Conservation (phyloP, 2,329 filamentous ascomycete species). For the Coleophoma cylindrospora region DNA sequence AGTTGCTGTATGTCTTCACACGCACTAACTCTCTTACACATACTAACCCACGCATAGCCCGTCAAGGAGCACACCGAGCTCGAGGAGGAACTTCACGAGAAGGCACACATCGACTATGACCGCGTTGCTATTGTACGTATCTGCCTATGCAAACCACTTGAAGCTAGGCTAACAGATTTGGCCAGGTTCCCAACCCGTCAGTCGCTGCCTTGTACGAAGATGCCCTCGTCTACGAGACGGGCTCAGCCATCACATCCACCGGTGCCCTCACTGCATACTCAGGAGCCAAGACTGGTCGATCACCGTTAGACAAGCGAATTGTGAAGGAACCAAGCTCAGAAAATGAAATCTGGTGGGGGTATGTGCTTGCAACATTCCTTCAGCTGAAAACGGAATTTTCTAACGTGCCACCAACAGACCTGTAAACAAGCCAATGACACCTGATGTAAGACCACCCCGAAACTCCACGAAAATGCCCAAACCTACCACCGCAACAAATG, state of each 20-base stretch:
- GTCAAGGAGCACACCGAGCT: slow-evolving; percentile 89
- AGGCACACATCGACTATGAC: slow-evolving; percentile 98
- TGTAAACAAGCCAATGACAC: slow-evolving; percentile 97
- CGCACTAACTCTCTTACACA: slow-evolving; percentile 1
- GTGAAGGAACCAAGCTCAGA: slow-evolving; percentile 88
- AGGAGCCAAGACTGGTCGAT: slow-evolving; percentile 95
- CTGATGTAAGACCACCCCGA: slow-evolving; percentile 67
- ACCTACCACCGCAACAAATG: no score
- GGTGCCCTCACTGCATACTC: slow-evolving; percentile 97
- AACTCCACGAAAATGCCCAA: no score
- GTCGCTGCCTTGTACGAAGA: slow-evolving; percentile 97
- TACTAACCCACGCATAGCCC: slow-evolving; percentile 48
- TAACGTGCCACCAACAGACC: slow-evolving; percentile 37
- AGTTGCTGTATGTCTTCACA: background rate
- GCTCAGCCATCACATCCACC: slow-evolving; percentile 92
- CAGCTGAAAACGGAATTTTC: background rate
- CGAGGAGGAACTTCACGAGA: slow-evolving; percentile 95
- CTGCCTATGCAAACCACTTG: background rate
- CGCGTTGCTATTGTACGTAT: slow-evolving; percentile 87
- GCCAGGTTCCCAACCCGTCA: slow-evolving; percentile 71
- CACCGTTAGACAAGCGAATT: slow-evolving; percentile 94
- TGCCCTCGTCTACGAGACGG: slow-evolving; percentile 95
- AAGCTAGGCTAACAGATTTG: slow-evolving; percentile 1
- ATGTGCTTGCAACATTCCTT: slow-evolving; percentile 2
- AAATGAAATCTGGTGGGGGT: slow-evolving; percentile 94